Percentiles rank a stretch among this genome's conserved stretches.
Conservation (phyloP, 352 stramenopile genomes). For the Pythium volutum region DNA sequence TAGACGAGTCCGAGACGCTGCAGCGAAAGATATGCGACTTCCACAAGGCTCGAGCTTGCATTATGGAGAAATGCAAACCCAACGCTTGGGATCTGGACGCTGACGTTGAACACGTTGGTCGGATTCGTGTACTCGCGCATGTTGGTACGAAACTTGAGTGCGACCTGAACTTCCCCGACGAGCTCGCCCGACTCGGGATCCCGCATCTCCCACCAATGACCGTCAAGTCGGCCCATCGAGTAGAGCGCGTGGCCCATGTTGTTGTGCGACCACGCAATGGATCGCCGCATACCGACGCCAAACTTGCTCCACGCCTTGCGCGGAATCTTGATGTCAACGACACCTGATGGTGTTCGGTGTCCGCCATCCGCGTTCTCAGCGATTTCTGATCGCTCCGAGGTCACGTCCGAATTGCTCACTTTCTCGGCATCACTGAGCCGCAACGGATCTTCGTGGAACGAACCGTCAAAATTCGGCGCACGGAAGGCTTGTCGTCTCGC, state of each 20-base stretch:
- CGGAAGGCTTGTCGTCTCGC: conserved; percentile 44
- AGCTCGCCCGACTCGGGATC: conserved; percentile 71
- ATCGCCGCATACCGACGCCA: conserved; percentile 57
- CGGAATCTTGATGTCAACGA: conserved; percentile 81
- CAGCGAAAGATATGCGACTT: conserved; percentile 87
- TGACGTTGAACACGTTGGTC: conserved; percentile 71
- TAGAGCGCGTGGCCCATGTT: conserved; percentile 67
- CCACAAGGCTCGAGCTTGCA: conserved; percentile 73
- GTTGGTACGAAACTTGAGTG: conserved; percentile 77
- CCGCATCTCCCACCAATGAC: conserved; percentile 84
- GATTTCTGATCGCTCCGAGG: conserved; percentile 54
- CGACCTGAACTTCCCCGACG: conserved; percentile 77
- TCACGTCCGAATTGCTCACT: conserved; percentile 68
- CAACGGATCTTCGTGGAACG: conserved; percentile 36
- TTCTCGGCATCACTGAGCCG: conserved; percentile 60
- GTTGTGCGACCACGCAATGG: conserved; percentile 77
- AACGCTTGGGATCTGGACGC: conserved; percentile 76
- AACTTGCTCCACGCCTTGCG: conserved; percentile 81
- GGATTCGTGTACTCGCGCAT: conserved; percentile 48
- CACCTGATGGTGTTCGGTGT: conserved; percentile 35
- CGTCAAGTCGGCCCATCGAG: conserved; percentile 67
- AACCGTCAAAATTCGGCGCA: conserved; percentile 43
- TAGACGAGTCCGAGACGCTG: conserved; percentile 78
- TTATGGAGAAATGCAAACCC: conserved; percentile 85
- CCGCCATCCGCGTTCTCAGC: conserved; percentile 31